Evolutionary conservation across 2,329 filamentous ascomycete species (phyloP).

Genomic region (Colletotrichum tabaci): DNA sequence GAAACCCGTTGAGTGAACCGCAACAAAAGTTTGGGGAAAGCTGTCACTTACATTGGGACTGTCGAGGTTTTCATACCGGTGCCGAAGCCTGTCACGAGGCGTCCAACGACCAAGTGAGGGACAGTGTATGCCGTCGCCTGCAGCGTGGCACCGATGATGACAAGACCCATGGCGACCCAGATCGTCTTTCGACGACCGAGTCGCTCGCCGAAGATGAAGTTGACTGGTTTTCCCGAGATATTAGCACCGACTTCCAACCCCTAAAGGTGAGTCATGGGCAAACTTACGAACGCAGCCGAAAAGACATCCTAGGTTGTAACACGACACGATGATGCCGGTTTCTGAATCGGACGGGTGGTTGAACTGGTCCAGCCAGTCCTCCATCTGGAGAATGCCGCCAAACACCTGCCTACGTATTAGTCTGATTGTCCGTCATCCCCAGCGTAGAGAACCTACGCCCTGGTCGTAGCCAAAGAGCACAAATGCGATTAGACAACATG

Average conservation of each 20-base stretch:
- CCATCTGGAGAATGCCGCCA: slow-evolving; percentile 61
- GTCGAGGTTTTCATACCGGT: slow-evolving; percentile 55
- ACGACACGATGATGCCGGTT: slow-evolving; percentile 51
- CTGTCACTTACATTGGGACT: slow-evolving; percentile 50
- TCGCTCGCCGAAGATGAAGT: slow-evolving; percentile 51
- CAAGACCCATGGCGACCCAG: slow-evolving; percentile 50
- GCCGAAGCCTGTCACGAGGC: slow-evolving; percentile 58
- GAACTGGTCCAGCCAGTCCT: slow-evolving; percentile 55
- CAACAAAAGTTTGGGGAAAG: too few relatives aligned
- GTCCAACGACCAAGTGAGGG: slow-evolving; percentile 59
- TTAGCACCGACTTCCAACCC: neutral
- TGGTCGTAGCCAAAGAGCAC: slow-evolving; percentile 63
- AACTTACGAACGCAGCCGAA: slow-evolving; percentile 52
- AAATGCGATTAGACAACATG: slow-evolving; percentile 44
- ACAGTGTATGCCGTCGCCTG: slow-evolving; percentile 53
- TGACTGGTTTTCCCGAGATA: neutral
- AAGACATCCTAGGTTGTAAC: slow-evolving; percentile 60
- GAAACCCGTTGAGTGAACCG: neutral
- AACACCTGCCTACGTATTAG: slow-evolving; percentile 49
- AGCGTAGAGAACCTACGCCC: slow-evolving; percentile 47
- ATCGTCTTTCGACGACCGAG: slow-evolving; percentile 53
- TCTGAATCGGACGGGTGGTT: slow-evolving; percentile 46
- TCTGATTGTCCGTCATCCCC: too few relatives aligned
- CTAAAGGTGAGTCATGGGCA: fast-evolving
- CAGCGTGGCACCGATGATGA: slow-evolving; percentile 53